These are phyloP conservation scores for Hirsutella minnesotensis DNA, from an alignment of 2,329 filamentous ascomycete species.

Conservation along the genomic window DNA sequence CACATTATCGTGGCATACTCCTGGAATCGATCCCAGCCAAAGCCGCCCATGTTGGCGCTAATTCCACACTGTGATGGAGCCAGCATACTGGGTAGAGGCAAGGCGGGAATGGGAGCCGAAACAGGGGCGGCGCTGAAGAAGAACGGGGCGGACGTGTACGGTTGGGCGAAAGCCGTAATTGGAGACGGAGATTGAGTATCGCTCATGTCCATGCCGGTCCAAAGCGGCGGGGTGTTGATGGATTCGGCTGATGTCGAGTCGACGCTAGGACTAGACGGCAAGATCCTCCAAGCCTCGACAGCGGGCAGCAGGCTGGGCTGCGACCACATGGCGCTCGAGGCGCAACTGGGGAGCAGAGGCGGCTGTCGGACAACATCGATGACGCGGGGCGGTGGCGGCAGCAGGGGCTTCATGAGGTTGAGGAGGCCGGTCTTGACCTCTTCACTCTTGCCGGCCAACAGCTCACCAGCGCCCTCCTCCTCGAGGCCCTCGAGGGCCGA, in stretches of 20 bases:
- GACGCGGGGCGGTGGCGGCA: constrained; percentile 76
- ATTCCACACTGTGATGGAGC: constrained; percentile 69
- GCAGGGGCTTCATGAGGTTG: constrained; percentile 74
- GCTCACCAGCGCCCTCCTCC: constrained; percentile 89
- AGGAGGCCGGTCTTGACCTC: constrained; percentile 84
- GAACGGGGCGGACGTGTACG: constrained; percentile 58
- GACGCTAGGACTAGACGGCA: constrained; percentile 78
- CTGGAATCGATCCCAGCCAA: constrained; percentile 78
- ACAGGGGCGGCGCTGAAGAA: constrained; percentile 74
- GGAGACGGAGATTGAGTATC: constrained; percentile 69
- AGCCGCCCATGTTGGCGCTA: constrained; percentile 55
- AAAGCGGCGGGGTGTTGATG: constrained; percentile 51
- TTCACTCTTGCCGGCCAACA: constrained; percentile 82
- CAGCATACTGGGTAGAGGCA: constrained; percentile 80
- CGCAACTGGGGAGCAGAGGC: constrained; percentile 74
- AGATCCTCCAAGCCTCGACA: constrained; percentile 80
- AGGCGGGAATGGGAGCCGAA: constrained; percentile 59
- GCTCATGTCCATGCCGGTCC: constrained; percentile 66
- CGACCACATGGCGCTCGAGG: constrained; percentile 70
- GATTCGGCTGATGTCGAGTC: constrained; percentile 60
- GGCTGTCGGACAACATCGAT: constrained; percentile 82
- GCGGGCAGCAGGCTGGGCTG: constrained; percentile 56
- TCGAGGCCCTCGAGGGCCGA: constrained; percentile 88
- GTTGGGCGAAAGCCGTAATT: constrained; percentile 62
- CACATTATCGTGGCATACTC: constrained; percentile 84